Percentiles rank a stretch among this genome's conserved stretches.
phyloP scores from a whole-genome alignment of 148 eudicot genomes.

The Rhododendron mucronatum region DNA sequence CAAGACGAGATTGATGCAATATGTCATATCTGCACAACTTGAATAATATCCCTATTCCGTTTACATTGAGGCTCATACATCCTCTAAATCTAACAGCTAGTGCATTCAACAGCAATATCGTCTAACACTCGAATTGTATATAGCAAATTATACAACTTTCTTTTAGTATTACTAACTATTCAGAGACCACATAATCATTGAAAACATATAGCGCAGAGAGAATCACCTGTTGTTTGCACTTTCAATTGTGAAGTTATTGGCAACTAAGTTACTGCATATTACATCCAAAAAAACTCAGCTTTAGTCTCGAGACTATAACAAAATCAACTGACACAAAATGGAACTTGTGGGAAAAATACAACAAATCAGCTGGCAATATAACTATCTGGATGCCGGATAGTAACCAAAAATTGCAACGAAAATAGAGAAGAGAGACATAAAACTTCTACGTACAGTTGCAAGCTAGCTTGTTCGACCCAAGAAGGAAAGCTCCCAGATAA shows the following conservation, averaged over 20 bases:
- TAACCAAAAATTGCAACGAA: background rate
- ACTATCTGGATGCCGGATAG: background rate
- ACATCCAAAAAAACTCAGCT: background rate
- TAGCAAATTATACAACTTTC: background rate
- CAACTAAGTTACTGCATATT: constrained; percentile 74
- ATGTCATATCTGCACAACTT: background rate
- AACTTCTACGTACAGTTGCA: constrained; percentile 54
- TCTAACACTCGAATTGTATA: background rate
- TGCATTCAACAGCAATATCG: background rate
- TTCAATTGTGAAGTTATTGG: constrained; percentile 65
- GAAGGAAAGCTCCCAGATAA: constrained; percentile 78
- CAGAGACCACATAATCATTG: background rate
- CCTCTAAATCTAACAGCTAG: background rate
- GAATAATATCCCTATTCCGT: background rate
- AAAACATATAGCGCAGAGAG: background rate
- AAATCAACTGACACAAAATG: background rate
- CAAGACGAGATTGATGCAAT: background rate
- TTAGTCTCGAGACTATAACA: background rate
- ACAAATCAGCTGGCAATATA: background rate
- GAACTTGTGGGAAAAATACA: background rate
- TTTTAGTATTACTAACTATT: background rate
- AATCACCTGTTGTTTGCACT: constrained; percentile 59
- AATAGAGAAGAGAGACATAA: background rate
- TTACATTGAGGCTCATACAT: background rate
- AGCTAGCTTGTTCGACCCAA: constrained; percentile 44